phyloP scores from a whole-genome alignment of 345 rosid species.

The Pseudoturritis turrita region DNA sequence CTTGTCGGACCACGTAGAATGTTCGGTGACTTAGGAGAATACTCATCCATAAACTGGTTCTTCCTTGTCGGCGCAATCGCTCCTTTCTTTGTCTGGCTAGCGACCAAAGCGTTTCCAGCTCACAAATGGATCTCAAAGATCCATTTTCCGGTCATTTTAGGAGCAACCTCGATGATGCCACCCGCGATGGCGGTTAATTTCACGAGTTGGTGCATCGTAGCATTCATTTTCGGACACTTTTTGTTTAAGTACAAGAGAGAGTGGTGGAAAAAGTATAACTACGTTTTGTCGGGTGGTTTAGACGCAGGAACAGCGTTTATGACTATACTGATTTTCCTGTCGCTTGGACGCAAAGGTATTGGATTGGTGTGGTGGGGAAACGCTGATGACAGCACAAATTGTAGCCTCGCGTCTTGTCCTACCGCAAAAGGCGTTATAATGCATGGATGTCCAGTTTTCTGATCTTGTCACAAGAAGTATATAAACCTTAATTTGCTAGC shows the following conservation, averaged over 20 bases:
- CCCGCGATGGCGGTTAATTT: conserved; percentile 72
- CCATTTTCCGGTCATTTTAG: conserved; percentile 66
- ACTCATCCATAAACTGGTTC: conserved; percentile 62
- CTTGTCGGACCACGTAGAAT: conserved; percentile 78
- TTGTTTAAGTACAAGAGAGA: conserved; percentile 41
- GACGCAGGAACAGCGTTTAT: conserved; percentile 82
- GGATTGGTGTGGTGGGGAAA: conserved; percentile 72
- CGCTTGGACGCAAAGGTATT: conserved; percentile 42
- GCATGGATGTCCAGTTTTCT: conserved; percentile 57
- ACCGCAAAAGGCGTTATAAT: conserved; percentile 50
- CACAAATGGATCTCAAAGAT: conserved; percentile 52
- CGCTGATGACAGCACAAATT: conserved; percentile 43
- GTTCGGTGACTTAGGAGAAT: conserved; percentile 68
- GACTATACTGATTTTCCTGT: conserved; percentile 48
- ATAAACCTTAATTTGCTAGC: neutral
- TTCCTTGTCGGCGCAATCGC: conserved; percentile 61
- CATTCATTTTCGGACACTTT: conserved; percentile 52
- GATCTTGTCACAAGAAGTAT: neutral
- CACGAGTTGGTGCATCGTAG: conserved; percentile 62
- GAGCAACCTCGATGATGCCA: conserved; percentile 68
- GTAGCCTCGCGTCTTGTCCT: conserved; percentile 66
- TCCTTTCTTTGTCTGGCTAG: conserved; percentile 61
- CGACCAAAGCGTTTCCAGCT: conserved; percentile 55
- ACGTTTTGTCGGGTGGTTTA: conserved; percentile 62
- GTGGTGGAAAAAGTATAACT: conserved; percentile 68